A percentile compares a stretch with the other conserved stretches of the same genome.
phyloP scores from a whole-genome alignment of 179 eudicot species.

The Camellia oleifera region DNA sequence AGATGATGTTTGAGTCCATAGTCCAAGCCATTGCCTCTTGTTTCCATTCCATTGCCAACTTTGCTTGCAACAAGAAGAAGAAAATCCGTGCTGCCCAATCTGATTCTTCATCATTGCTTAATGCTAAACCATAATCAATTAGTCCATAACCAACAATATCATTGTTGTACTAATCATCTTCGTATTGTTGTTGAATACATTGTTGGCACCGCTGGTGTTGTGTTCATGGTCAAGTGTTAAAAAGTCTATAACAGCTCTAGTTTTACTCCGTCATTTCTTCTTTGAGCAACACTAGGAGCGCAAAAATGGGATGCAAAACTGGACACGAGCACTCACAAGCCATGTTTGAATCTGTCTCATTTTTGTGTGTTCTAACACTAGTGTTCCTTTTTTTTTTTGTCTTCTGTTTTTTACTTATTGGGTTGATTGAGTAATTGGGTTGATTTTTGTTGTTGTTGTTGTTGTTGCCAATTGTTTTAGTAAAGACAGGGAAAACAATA shows the following conservation, averaged over 20 bases:
- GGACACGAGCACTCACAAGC: too few species aligned
- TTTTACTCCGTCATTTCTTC: background rate
- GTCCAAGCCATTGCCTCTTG: background rate
- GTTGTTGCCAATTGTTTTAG: too few species aligned
- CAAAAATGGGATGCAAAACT: too few species aligned
- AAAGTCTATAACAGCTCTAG: too few species aligned
- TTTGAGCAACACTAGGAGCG: background rate
- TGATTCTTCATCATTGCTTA: background rate
- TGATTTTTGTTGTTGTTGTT: background rate
- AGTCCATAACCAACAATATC: background rate
- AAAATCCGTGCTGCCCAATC: background rate
- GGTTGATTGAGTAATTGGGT: background rate
- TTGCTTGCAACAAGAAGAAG: background rate
- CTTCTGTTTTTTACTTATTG: background rate
- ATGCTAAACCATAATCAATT: background rate
- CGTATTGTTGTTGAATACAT: too few species aligned
- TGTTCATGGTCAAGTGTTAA: too few species aligned
- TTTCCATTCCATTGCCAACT: background rate
- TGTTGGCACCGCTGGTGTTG: too few species aligned
- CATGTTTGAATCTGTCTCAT: too few species aligned
- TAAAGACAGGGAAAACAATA: background rate
- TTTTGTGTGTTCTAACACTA: too few species aligned
- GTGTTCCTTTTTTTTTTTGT: background rate
- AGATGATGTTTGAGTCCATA: background rate
- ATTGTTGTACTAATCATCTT: background rate